Evolutionary conservation across 441 rosid genomes (phyloP), one percentile per base, ranked within the genome.

Genomic region (Gossypium gossypioides): DNA sequence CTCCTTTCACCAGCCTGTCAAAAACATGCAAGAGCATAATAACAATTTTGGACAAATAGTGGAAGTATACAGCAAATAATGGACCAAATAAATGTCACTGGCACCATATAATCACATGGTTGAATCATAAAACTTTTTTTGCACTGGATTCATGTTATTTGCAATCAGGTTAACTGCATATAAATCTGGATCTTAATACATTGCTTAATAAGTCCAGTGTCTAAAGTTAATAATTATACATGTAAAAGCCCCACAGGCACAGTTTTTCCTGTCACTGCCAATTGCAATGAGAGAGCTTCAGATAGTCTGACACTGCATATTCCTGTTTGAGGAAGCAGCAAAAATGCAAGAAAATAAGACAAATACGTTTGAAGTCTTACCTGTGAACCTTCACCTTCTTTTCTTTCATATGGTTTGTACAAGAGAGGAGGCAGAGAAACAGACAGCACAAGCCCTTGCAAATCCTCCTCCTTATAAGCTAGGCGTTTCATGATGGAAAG

Each of bases 401-500:
- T 81, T 78, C 81, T 79, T 63, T 88, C 97, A 73, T 40, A 71
- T 73, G 78, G 83, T 76, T 88, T 96, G 85, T 90, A 96, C 44
- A 96, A 82, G 62, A 63, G 24, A 3, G 86, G 61, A 68, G 98
- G 99, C 80, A 93, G 80, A 68, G 88, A 80, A 78, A 84, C 84
- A 60, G 85, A 61, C 63, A 81, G 76, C 63, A 72, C 46, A 76
- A 58, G 69, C 75, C 65, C 84, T 76, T 83, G 84, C 12, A 85
- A 50, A 74, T 80, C 84, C 25, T 75, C 81, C 64, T 85, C 93
- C 82, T 83, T 86, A 62, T 67, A 84, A 71, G 82, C 76, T 62
- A 93, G 80, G 80, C 79, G 84, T 81, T 87, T 90, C 78, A 76
- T 78, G 54, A 90, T 84, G 50, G 88, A 82, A 81, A 96, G 79